These are phyloP conservation scores for Phytophthora litchii DNA, from an alignment of 352 stramenopile species.

Conservation along the genomic window DNA sequence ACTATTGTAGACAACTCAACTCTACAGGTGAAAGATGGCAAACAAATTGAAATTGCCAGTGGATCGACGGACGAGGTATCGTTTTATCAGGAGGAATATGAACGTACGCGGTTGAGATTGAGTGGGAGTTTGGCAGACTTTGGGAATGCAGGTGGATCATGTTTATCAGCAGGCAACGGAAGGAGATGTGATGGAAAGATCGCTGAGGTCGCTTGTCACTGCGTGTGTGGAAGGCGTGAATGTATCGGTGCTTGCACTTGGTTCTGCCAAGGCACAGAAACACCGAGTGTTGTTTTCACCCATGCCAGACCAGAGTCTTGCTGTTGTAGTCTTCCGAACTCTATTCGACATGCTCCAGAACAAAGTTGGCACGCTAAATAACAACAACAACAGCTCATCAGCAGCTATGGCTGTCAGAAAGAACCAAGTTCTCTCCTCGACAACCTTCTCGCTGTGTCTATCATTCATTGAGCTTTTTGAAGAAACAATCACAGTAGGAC, in stretches of 20 bases:
- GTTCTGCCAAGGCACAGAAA: slow-evolving; percentile 44
- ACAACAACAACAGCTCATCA: background rate
- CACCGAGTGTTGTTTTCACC: slow-evolving; percentile 45
- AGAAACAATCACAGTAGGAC: slow-evolving; percentile 49
- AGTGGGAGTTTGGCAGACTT: slow-evolving; percentile 19
- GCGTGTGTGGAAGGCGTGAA: slow-evolving; percentile 64
- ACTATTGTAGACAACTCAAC: slow-evolving; percentile 36
- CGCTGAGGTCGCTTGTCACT: slow-evolving; percentile 43
- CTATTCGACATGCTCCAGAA: slow-evolving; percentile 36
- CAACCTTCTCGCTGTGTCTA: slow-evolving; percentile 40
- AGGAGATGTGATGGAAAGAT: slow-evolving; percentile 51
- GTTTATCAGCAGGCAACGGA: slow-evolving; percentile 49
- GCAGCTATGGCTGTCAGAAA: background rate
- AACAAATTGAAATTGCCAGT: slow-evolving; percentile 38
- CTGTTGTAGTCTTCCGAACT: slow-evolving; percentile 36
- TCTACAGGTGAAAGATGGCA: slow-evolving; percentile 52
- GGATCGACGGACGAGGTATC: slow-evolving; percentile 40
- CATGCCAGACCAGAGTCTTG: slow-evolving; percentile 37
- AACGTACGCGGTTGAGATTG: background rate
- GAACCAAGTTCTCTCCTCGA: slow-evolving; percentile 16
- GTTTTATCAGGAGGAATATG: background rate
- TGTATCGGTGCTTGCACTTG: slow-evolving; percentile 45
- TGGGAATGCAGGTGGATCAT: slow-evolving; percentile 39
- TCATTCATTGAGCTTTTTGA: slow-evolving; percentile 65
- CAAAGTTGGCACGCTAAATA: slow-evolving; percentile 35